A percentile compares a stretch with the other conserved stretches of the same genome.
phyloP scores from a whole-genome alignment of 495 filamentous ascomycete species.

The Cryomyces antarcticus region DNA sequence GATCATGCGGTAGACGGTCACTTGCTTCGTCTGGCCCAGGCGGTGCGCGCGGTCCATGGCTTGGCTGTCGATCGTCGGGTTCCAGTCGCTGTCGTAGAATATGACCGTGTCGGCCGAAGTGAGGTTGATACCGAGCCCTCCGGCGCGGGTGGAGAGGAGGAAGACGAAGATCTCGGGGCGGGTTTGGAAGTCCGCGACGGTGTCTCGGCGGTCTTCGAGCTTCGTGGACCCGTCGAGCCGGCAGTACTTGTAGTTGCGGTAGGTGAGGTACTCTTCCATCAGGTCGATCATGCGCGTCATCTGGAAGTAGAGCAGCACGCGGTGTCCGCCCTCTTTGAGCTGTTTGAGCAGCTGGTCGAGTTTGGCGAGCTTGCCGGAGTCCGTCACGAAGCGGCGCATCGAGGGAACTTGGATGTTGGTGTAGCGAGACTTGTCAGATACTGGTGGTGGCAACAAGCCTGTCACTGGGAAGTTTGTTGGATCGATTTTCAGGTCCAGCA shows the following conservation, averaged over 20 bases:
- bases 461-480: slow-evolving; percentile 38
- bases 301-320: slow-evolving; percentile 98
- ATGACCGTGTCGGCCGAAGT: slow-evolving; percentile 88
- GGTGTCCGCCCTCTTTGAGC: slow-evolving; percentile 81
- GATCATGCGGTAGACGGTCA: slow-evolving; percentile 93
- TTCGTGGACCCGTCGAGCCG: slow-evolving; percentile 96
- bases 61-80: slow-evolving; percentile 94
- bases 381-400: slow-evolving; percentile 97
- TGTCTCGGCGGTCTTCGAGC: slow-evolving; percentile 88
- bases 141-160: slow-evolving; percentile 83
- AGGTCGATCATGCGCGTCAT: slow-evolving; percentile 99
- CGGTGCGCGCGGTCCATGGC: slow-evolving; percentile 98
- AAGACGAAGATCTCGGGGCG: slow-evolving; percentile 90
- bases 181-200: slow-evolving; percentile 89
- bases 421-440: slow-evolving; percentile 60
- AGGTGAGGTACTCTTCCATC: slow-evolving; percentile 97
- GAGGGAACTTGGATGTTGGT: slow-evolving; percentile 84
- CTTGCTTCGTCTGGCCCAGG: slow-evolving; percentile 87
- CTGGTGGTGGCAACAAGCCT: slow-evolving; percentile 51
- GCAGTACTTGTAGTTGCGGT: slow-evolving; percentile 96
- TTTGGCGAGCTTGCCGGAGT: slow-evolving; percentile 87
- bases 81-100: slow-evolving; percentile 99
- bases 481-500: slow-evolving; percentile 50
- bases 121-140: slow-evolving; percentile 94
- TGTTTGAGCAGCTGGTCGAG: slow-evolving; percentile 71